Conservation (phyloP, 441 rosid species). For the Breynia disticha region DNA sequence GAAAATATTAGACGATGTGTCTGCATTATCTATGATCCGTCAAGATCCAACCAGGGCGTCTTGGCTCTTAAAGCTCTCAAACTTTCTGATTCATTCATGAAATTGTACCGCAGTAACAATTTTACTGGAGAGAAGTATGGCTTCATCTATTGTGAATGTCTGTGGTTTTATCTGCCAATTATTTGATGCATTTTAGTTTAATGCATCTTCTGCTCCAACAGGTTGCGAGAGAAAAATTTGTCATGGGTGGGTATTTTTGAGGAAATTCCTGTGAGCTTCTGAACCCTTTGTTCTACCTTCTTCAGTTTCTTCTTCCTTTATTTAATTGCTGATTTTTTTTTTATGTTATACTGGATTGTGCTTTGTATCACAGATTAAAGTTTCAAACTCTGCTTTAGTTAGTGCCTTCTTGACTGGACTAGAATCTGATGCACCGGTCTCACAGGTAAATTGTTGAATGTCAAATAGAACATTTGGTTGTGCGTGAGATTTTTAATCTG, state of each 20-base stretch:
- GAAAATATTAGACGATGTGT: conserved; percentile 94
- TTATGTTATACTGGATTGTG: no score
- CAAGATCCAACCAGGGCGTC: conserved; percentile 78
- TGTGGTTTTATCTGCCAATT: conserved; percentile 8
- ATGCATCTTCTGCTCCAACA: conserved; percentile 19
- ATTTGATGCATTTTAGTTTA: conserved; percentile 10
- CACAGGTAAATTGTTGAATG: conserved; percentile 42
- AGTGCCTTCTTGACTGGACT: conserved; percentile 92
- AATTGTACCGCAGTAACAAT: conserved; percentile 59
- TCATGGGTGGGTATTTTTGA: conserved; percentile 99
- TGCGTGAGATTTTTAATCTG: background rate
- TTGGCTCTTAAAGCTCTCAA: conserved; percentile 93
- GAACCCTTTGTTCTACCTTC: background rate
- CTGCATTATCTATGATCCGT: conserved; percentile 94
- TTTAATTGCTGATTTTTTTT: background rate
- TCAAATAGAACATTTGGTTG: background rate
- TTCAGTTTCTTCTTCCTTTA: background rate
- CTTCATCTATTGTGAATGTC: background rate
- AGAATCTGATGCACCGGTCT: conserved; percentile 75
- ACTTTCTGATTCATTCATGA: conserved; percentile 96
- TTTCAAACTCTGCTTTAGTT: conserved; percentile 89
- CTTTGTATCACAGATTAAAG: conserved; percentile 57
- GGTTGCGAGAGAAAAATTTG: conserved; percentile 94
- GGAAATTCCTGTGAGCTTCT: conserved; percentile 84
- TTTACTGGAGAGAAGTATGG: conserved; percentile 92